Conservation (phyloP, 192 early-diverging fungal species). For the Funneliformis geosporum region DNA sequence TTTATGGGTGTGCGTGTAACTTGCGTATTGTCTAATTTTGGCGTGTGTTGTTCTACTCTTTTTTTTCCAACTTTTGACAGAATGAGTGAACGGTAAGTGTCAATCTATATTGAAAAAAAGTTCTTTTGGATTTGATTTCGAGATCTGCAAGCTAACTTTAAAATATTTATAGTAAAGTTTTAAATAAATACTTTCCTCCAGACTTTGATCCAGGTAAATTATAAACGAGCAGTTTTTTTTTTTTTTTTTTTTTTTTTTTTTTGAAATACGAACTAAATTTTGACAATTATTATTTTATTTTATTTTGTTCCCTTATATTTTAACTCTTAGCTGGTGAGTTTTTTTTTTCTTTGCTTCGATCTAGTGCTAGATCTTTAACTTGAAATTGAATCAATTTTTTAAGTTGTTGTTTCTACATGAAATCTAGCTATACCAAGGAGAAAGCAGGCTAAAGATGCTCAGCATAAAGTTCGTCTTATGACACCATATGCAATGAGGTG, state of each 20-base stretch:
- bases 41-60: too few relatives aligned
- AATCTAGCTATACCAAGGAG: slow-evolving; percentile 64
- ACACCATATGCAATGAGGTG: slow-evolving; percentile 99
- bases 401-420: background rate
- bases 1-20: too few relatives aligned
- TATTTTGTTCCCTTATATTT: background rate
- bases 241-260: background rate
- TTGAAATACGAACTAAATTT: background rate
- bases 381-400: background rate
- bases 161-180: slow-evolving; percentile 67
- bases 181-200: slow-evolving; percentile 96
- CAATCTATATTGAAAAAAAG: background rate
- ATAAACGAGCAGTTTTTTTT: slow-evolving; percentile 33
- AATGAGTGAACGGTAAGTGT: slow-evolving; percentile 9
- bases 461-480: slow-evolving; percentile 97
- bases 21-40: too few relatives aligned
- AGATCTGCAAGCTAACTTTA: background rate
- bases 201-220: slow-evolving; percentile 96
- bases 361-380: background rate
- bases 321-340: background rate
- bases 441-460: slow-evolving; percentile 76
- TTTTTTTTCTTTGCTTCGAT: background rate
- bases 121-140: background rate
- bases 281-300: background rate
- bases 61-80: background rate